phyloP scores from a whole-genome alignment of 371 early-diverging fungal genomes.

The Rhizopus microsporus region DNA sequence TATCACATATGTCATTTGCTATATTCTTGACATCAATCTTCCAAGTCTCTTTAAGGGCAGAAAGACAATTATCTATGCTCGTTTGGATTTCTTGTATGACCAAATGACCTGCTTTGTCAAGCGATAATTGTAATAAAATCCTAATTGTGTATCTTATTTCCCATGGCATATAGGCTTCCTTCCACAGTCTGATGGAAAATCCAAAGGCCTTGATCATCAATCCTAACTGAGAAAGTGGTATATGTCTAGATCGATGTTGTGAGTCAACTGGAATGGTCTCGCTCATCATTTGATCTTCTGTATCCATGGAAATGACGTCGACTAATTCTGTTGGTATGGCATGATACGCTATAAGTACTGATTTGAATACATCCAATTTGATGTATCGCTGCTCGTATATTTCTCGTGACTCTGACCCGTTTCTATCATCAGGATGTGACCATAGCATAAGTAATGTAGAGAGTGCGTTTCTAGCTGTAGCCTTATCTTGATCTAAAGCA shows the following conservation, averaged over 20 bases:
- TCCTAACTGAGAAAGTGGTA: conserved; percentile 35
- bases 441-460: conserved; percentile 33
- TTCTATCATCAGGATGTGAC: conserved; percentile 25
- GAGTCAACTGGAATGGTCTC: neutral
- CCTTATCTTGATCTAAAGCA: conserved; percentile 31
- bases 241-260: conserved; percentile 3
- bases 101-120: conserved; percentile 30
- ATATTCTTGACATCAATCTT: conserved; percentile 22
- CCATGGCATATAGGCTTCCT: conserved; percentile 28
- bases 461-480: conserved; percentile 33
- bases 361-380: conserved; percentile 11
- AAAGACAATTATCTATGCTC: conserved; percentile 30
- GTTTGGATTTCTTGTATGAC: conserved; percentile 33
- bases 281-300: neutral
- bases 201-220: conserved; percentile 34
- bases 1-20: conserved; percentile 20
- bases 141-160: conserved; percentile 26
- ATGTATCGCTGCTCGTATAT: conserved; percentile 21
- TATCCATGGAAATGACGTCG: neutral
- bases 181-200: conserved; percentile 37
- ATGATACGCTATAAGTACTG: conserved; percentile 10
- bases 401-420: conserved; percentile 6
- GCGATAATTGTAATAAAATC: conserved; percentile 30
- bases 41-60: conserved; percentile 23
- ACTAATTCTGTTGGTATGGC: conserved; percentile 8